Base-by-base conservation (phyloP, 441 rosid species). In the Croton laevigatus region DNA sequence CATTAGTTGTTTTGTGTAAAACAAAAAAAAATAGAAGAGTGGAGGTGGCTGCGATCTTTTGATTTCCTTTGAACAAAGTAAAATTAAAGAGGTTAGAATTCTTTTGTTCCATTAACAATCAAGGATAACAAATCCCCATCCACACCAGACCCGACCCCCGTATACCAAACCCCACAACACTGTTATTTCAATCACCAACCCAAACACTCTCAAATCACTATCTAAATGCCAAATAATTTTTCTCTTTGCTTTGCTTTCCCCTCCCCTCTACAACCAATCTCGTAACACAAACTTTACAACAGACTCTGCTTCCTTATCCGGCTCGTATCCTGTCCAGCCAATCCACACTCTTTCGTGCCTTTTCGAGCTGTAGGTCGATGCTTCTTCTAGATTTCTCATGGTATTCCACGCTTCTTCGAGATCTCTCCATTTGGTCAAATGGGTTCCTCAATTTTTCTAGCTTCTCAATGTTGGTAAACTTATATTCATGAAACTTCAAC, bases 391-490 rank as follows among this genome's bases (percentile, higher is more conserved):
- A 85, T 82, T 93, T 95, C 73, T 88, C 98, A 0, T 85, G 91
- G 82, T 85, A 86, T 79, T 95, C 98, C 71, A 93, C 91, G 67
- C 98, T 93, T 75, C 88, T 89, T 67, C 98, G 80, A 2, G 97
- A 88, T 62, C 89, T 85, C 73, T 90, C 93, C 61, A 83, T 75
- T 79, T 82, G 81, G 23, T 78, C 89, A 75, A 70, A 75, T 49
- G 87, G 58, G 74, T 80, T 79, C 58, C 4, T 86, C 75, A 85
- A 82, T 76, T 85, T 84, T 74, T 91, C 94, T 71, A 87, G 90
- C 55, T 83, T 93, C 83, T 89, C 90, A 2, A 86, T 65, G 59
- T 86, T 84, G 54, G 79, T 86, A 63, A 88, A 85, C 81, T 82
- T 94, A 85, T 83, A 86, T 63, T 86, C 93, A 3, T 86, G 92